Base-by-base conservation (phyloP, 148 eudicot species). In the Rhododendron griersonianum region DNA sequence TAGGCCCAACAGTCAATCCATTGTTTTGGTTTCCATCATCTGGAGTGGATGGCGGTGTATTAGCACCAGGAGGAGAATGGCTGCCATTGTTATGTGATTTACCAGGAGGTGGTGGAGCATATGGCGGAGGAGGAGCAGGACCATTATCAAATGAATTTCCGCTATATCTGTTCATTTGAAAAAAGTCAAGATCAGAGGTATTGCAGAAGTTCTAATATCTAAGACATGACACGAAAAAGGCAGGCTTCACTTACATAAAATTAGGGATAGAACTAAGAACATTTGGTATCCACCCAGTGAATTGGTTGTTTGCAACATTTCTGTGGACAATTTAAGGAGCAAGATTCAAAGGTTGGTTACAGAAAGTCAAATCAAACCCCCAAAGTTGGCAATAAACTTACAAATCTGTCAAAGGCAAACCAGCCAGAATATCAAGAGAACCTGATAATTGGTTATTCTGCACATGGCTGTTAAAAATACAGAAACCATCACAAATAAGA, bases 101-200 rank as follows among this genome's bases (percentile, higher is more conserved):
- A 83, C 95, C 93, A 15, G 98, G 95, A 80, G 98, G 99, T 86
- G 98, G 98, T 81, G 99, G 85, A 28, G 93, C 93, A 59, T 89
- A 92, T 37, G 99, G 99, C 71, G 99, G 96, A 45, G 98, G 98
- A 82, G 98, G 98, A 89, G 99, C 99, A 65, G 98, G 95, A 78
- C 98, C 92, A 90, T 97, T 95, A 19, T 94, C 92, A 88, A 97
- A 97, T 83, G 96, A 86, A 86, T 97, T 97, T 37, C 99, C 98
- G 65, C 87, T 90, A 82, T 91, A 94, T 84, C 99, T 97, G 94
- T 80, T 76, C 15, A 39, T 88, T 77, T 30, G 25, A 59, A 59
- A 47, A 81, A 16, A 35, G 33, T 48, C 37, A 16, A 55, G 4
- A 74, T 83, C 51, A 84, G 86, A 86, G 33, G 65, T n/a, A 53